A percentile compares a stretch with the other conserved stretches of the same genome.
Conservation (phyloP, 2,329 filamentous ascomycete species). For the Arachnopeziza araneosa region DNA sequence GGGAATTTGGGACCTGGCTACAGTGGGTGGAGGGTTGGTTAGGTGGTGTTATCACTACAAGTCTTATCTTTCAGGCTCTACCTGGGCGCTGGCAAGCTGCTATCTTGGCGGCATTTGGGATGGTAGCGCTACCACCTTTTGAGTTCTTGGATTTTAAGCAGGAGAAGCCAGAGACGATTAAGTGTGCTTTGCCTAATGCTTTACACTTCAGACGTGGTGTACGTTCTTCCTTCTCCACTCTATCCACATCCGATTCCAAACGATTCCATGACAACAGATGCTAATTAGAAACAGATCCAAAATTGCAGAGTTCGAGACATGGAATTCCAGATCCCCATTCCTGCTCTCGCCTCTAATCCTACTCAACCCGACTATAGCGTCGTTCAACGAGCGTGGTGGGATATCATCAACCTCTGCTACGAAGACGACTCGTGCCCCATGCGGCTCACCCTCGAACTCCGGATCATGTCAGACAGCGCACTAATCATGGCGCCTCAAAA, state of each 20-base stretch:
- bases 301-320: slow-evolving; percentile 42
- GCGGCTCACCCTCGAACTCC: slow-evolving; percentile 40
- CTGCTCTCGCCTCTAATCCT: slow-evolving; percentile 27
- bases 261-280: too few relatives aligned
- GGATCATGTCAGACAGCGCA: slow-evolving; percentile 38
- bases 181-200: slow-evolving; percentile 39
- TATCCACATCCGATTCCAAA: not conserved
- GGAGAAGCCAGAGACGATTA: slow-evolving; percentile 28
- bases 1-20: slow-evolving; percentile 16
- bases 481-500: slow-evolving; percentile 40
- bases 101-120: slow-evolving; percentile 33
- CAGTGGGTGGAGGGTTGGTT: slow-evolving; percentile 35
- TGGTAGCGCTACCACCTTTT: slow-evolving; percentile 28
- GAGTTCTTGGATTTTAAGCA: slow-evolving; percentile 16
- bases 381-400: slow-evolving; percentile 45
- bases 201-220: slow-evolving; percentile 42
- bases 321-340: slow-evolving; percentile 41
- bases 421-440: slow-evolving; percentile 34
- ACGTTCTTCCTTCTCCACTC: not conserved
- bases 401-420: slow-evolving; percentile 42
- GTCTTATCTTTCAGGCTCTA: slow-evolving; percentile 31
- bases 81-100: slow-evolving; percentile 33
- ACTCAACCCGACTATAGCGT: slow-evolving; percentile 36
- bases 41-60: slow-evolving; percentile 32
- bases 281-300: slow-evolving; percentile 28